phyloP scores from a whole-genome alignment of 2,329 filamentous ascomycete genomes.

The Macrophomina phaseolina region DNA sequence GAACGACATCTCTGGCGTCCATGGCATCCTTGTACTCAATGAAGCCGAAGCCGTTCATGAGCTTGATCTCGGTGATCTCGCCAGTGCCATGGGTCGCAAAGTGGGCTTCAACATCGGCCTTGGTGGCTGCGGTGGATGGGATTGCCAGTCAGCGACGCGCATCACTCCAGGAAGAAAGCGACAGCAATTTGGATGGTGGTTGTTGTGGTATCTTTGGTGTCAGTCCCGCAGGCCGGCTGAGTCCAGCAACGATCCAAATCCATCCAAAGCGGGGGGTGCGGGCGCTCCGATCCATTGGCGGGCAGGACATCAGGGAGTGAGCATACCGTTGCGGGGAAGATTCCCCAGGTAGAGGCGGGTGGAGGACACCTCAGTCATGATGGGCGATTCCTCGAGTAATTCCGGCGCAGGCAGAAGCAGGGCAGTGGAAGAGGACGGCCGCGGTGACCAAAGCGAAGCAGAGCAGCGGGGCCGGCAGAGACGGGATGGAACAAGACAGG shows the following conservation, averaged over 20 bases:
- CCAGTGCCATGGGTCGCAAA: slow-evolving; percentile 95
- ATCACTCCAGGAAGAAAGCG: slow-evolving; percentile 28
- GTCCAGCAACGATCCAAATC: slow-evolving; percentile 28
- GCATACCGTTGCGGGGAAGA: slow-evolving; percentile 91
- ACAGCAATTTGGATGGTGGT: slow-evolving; percentile 14
- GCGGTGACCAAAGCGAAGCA: slow-evolving; percentile 25
- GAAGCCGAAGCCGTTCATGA: slow-evolving; percentile 99
- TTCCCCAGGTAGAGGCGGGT: slow-evolving; percentile 98
- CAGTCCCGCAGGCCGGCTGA: slow-evolving; percentile 21
- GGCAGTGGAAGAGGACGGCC: background rate
- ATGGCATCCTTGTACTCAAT: slow-evolving; percentile 99
- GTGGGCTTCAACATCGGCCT: slow-evolving; percentile 94
- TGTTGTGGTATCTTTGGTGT: slow-evolving; percentile 12
- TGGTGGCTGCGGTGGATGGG: slow-evolving; percentile 73
- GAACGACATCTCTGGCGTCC: slow-evolving; percentile 97
- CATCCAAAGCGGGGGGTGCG: slow-evolving; percentile 28
- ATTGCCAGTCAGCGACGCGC: slow-evolving; percentile 53
- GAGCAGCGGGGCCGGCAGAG: slow-evolving; percentile 14
- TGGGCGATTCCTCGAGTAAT: slow-evolving; percentile 36
- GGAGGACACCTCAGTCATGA: slow-evolving; percentile 87
- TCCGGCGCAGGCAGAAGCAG: slow-evolving; percentile 22
- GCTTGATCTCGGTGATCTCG: slow-evolving; percentile 98
- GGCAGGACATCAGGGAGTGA: slow-evolving; percentile 31
- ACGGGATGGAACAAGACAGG: slow-evolving; percentile 23
- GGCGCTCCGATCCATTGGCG: slow-evolving; percentile 23